Base-by-base conservation (phyloP, 1,284 basidiomycete species). In the Marasmius oreades region DNA sequence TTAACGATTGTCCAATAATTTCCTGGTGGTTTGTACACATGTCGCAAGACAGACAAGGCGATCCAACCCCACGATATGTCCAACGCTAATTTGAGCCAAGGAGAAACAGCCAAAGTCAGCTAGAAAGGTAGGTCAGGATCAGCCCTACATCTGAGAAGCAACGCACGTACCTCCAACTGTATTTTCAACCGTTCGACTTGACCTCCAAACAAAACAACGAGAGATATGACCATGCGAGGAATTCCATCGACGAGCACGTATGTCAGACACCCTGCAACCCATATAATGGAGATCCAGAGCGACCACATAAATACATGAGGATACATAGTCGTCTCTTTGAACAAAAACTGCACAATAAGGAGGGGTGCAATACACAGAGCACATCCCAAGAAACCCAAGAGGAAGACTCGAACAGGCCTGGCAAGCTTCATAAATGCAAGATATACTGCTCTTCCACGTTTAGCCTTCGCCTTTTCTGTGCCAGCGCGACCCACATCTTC, bases 11-110 rank as follows among this genome's bases (percentile, higher is more conserved):
- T 67, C 88, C 88, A 90, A 62, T 90, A 91, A 1, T 69, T 66
- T 5, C 82, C 84, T 0, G 82, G 77, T 6, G 88, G 88, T 2
- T 81, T 64, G 63, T 84, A 77, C 20, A 82, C 70, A 1, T 73
- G 69, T 37, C 80, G 79, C 55, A 88, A 78, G 47, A 83, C 77
- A 18, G 84, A 86, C 45, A 91, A 70, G 20, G 81, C 75, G 59
- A 90, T 82, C 88, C 88, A 91, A 51, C 80, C 77, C 84, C 85
- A 88, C 3, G 81, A 70, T 4, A 86, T 74, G 58, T 86, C 84
- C 3, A 90, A 72, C 1, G 76, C 71, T 5, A 90, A 72, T 64
- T 90, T 90, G 24, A 90, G 66, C 86, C 87, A 90, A 18, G 74
- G 74, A 6, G 82, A 82, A 22, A 90, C 84, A 5, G 88, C 86